These are phyloP conservation scores for Solidago caesia DNA, from an alignment of 129 eudicot genomes.

Conservation along the genomic window DNA sequence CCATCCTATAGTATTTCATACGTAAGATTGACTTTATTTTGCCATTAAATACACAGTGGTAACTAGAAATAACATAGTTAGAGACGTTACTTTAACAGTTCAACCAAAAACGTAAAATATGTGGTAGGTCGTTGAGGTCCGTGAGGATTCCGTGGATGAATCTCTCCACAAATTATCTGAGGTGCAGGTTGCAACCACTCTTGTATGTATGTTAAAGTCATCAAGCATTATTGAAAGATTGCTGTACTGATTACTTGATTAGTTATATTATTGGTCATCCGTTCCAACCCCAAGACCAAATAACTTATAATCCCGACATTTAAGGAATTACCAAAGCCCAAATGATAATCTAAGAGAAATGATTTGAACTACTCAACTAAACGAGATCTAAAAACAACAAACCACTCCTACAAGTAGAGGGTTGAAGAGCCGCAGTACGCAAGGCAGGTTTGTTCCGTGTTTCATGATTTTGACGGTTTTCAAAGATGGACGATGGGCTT, in stretches of 20 bases:
- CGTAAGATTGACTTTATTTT: background rate
- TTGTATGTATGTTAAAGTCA: too few species aligned
- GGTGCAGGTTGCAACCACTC: too few species aligned
- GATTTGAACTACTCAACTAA: slow-evolving; percentile 1
- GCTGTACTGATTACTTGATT: slow-evolving; percentile 9
- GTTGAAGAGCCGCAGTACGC: background rate
- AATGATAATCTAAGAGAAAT: background rate
- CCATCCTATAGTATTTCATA: too few species aligned
- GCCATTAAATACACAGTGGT: background rate
- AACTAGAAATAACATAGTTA: background rate
- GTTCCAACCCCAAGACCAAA: background rate
- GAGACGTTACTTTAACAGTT: background rate
- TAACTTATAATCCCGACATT: background rate
- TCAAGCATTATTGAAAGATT: background rate
- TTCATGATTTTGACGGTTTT: slow-evolving; percentile 7
- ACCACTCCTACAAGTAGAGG: background rate
- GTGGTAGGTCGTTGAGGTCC: too few species aligned
- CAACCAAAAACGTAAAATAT: too few species aligned
- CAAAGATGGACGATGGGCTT: background rate
- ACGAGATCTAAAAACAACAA: background rate
- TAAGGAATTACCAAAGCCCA: too few species aligned
- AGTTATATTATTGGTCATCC: slow-evolving; percentile 8
- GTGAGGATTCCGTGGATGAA: too few species aligned
- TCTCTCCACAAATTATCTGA: too few species aligned
- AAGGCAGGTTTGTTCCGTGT: background rate